Base-by-base conservation (phyloP, 441 rosid genomes). In the Jatropha multifida region DNA sequence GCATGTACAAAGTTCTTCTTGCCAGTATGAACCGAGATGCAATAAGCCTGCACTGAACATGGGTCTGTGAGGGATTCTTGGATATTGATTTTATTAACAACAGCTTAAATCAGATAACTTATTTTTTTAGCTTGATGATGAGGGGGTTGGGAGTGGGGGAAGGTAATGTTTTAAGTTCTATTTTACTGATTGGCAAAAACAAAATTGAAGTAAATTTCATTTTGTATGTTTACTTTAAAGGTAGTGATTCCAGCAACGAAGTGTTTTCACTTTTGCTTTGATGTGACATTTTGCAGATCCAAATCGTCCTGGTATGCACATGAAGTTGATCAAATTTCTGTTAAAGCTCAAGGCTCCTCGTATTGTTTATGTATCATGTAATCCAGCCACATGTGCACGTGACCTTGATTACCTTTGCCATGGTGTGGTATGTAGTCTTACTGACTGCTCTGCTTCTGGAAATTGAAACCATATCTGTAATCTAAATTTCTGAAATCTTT, bases 401-500 rank as follows among this genome's bases (percentile, higher is more conserved):
- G 99, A 95, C 88, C 92, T 95, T 0, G 98, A 95, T 82, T 95
- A 95, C 85, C 97, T 95, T 49, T 93, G 96, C 81, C 99, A 95
- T 73, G 97, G 92, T 12, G 82, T 84, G 90, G 98, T 92, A 83
- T 67, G 95, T 84, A 58, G 32, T 23, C 54, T 38, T n/a, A 7
- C 32, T 11, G 44, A 38, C 78, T 48, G 27, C 46, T 74, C 20
- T 7, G 8, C 65, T 49, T 40, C 15, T 46, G 71, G 44, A 61
- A 42, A 44, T 51, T 49, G 42, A 60, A 27, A 44, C 41, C 61
- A 44, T 6, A 42, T 64, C 32, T 49, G 17, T 71, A 0, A 32
- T 69, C 60, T 65, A 71, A 78, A 64, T 69, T 41, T 75, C 68
- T 72, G 82, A 59, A 79, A 65, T 81, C 2, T 71, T 54, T 61